Base-by-base conservation (phyloP, 257 asterid genomes). In the Misopates orontium region DNA sequence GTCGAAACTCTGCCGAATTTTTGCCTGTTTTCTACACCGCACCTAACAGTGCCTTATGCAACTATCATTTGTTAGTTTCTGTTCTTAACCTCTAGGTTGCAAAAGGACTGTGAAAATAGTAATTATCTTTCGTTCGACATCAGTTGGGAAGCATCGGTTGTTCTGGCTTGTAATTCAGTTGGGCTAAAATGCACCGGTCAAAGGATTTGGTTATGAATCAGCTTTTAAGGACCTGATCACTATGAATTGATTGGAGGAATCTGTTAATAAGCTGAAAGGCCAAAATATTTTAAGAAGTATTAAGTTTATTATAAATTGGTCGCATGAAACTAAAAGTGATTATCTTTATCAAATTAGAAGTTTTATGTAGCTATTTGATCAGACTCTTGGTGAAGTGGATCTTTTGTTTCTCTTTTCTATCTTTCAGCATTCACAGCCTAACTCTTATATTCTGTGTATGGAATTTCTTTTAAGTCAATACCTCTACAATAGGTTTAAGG, bases 301-400 rank as follows among this genome's bases (percentile, higher is more conserved):
- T 60, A 48, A 39, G 39, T 36, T 24, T 63, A 57, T 68, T 48
- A 21, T 36, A 64, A 10, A 19, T 24, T 56, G 68, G 61, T 48
- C 53, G 71, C 59, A 45, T 62, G 70, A 59, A 40, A 51, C 57
- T 12, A 11, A 3, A 17, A 18, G 48, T 49, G 31, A 31, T 18
- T 47, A 21, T 62, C 56, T 52, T 24, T 22, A 18, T 45, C 25
- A 23, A 49, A 48, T 15, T 16, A 66, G 36, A 40, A 19, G n/a
- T 31, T 49, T 40, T 67, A 13, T 24, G 17, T 11, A 48, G 15
- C 42, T 56, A 36, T 55, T 32, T 59, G 49, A 56, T 22, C 65
- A 68, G 24, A 48, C 52, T 63, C 57, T 17, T 10, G 60, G 54
- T 71, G 51, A 56, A 71, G 41, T 21, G 20, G 21, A 66, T 32